These are phyloP conservation scores for Monosporozyma unispora DNA, from an alignment of 805 yeast species.

Conservation along the genomic window DNA sequence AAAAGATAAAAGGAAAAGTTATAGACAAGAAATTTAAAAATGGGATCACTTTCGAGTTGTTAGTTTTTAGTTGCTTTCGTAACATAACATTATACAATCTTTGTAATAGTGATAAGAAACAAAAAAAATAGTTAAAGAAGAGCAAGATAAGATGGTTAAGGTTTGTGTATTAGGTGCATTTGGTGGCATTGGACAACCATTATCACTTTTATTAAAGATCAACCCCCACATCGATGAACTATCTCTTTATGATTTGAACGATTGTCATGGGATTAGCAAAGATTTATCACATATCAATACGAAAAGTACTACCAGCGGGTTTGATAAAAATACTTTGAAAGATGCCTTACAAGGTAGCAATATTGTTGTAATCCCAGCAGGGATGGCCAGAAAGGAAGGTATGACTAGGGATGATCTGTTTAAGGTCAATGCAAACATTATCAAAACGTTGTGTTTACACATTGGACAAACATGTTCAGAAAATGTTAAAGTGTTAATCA, in stretches of 20 bases:
- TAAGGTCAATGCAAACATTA: conserved; percentile 76
- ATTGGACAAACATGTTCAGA: conserved; percentile 59
- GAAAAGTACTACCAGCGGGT: conserved; percentile 56
- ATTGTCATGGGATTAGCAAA: conserved; percentile 75
- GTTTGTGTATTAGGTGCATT: conserved; percentile 78
- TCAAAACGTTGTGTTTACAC: conserved; percentile 64
- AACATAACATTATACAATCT: not conserved
- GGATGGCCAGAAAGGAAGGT: conserved; percentile 85
- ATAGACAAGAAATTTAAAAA: not conserved
- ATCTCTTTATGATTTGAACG: conserved; percentile 63
- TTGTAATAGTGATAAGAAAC: not conserved
- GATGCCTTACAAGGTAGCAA: conserved; percentile 72
- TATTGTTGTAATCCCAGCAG: conserved; percentile 82
- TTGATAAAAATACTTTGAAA: conserved; percentile 56
- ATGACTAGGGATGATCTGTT: conserved; percentile 83
- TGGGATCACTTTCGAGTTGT: not conserved
- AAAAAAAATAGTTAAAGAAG: not conserved
- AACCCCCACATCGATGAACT: conserved; percentile 64
- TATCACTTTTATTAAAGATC: conserved; percentile 57
- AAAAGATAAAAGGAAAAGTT: no score
- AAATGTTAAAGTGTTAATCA: conserved; percentile 50
- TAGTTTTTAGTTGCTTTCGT: not conserved
- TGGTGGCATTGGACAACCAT: conserved; percentile 77
- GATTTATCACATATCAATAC: conserved; percentile 75
- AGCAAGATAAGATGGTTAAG: conserved; percentile 32